Conservation (phyloP, 2,329 filamentous ascomycete species). For the Colletotrichum shisoi region DNA sequence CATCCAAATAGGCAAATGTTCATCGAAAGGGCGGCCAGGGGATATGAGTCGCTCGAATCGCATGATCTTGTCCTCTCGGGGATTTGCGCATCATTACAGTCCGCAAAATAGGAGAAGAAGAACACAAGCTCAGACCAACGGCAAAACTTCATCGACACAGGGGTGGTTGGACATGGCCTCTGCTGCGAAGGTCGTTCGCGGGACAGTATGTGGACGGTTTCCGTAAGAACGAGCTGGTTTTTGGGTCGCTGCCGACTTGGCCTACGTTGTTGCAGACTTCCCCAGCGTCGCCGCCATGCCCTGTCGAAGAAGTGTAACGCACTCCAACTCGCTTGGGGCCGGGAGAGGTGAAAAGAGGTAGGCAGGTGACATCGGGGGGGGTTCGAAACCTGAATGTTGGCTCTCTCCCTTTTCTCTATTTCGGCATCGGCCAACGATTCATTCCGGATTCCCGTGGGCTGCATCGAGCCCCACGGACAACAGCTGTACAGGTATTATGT, state of each 20-base stretch:
- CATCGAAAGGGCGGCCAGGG: not conserved
- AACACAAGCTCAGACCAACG: constrained; percentile 25
- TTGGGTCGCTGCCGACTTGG: not conserved
- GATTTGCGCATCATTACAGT: constrained; percentile 1
- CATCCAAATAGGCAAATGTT: constrained; percentile 17
- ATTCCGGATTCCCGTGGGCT: not conserved
- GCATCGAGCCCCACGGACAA: constrained; percentile 27
- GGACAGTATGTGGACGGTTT: not conserved
- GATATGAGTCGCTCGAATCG: constrained; percentile 3
- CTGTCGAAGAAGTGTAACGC: not conserved
- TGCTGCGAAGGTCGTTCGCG: not conserved
- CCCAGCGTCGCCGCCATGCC: not conserved
- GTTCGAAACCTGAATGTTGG: constrained; percentile 24
- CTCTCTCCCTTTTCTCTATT: not conserved
- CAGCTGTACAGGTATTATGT: not conserved
- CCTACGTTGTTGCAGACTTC: constrained; percentile 14
- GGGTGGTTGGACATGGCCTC: not conserved
- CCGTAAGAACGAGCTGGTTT: not conserved
- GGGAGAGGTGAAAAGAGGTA: not conserved
- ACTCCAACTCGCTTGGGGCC: not conserved
- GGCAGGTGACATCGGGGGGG: constrained; percentile 2
- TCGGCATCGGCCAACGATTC: constrained; percentile 14
- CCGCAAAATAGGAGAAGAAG: constrained; percentile 18
- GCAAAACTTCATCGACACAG: constrained; percentile 28
- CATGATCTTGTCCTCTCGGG: constrained; percentile 9